Evolutionary conservation across 306 rosid species (phyloP), one percentile per base, ranked within the genome.

Genomic region (Casuarina glauca): DNA sequence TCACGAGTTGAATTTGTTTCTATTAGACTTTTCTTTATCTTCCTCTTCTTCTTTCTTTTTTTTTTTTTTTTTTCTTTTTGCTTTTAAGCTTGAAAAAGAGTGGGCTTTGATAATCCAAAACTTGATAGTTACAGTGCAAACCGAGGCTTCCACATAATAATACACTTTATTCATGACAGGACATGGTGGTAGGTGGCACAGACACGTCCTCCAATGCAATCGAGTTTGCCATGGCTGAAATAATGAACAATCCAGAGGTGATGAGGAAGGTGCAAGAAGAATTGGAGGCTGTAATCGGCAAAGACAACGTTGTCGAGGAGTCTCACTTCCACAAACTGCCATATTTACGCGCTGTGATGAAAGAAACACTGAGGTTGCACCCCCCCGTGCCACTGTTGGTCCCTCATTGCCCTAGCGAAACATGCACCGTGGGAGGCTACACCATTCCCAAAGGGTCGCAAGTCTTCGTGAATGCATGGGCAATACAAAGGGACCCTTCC

Each of bases 401-500:
- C 32, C 96, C 96, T 4, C 97, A 80, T 38, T 83, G 90, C 51
- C 96, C 97, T 0, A 89, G 85, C 61, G 77, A 86, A 74, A 82
- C 84, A 3, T 80, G 90, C 72, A 78, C 9, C 3, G 79, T 87
- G 0, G 96, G 88, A 75, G 93, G 96, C 57, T 89, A 86, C 87
- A 78, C 87, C 0, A 75, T 94, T 20, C 97, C 96, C 1, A 73
- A 86, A 74, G 94, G 96, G 0, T 76, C 89, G 46, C 58, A 86
- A 2, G 82, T 94, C 16, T 82, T 91, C 6, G 16, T 94, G 11
- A 94, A 91, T 1, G 90, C 85, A 0, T 94, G 98, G 96, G 96
- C 96, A 3, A 89, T 89, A 39, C 98, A 91, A 1, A 89, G 97
- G 70, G 93, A 92, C 76, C 89, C 90, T 76, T 78, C 88, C 1